Base-by-base conservation (phyloP, 1,139 yeast genomes). In the Diutina scorzettiae region DNA sequence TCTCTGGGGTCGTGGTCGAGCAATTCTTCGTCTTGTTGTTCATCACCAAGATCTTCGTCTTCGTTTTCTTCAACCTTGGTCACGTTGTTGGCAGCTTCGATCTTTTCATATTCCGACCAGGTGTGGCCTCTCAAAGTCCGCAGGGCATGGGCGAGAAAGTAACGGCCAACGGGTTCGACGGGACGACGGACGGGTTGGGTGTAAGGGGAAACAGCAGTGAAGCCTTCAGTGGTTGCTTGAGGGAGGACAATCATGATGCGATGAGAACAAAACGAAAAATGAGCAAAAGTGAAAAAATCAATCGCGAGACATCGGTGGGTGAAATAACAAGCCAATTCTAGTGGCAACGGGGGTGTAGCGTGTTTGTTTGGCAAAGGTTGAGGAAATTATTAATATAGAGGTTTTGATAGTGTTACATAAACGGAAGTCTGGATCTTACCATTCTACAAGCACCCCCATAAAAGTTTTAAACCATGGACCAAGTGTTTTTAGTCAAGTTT, bases 71-170 rank as follows among this genome's bases (percentile, higher is more conserved):
- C 94, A 47, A 80, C 76, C 48, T 67, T 67, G 56, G 76, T 74
- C 56, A 85, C 95, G 63, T 85, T 85, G 66, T 78, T 81, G 61
- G 81, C 94, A 47, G 96, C 96, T 71, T 89, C 95, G 53, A 87
- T 70, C 62, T 83, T 81, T 68, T 91, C 98, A 58, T 77, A 91
- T 66, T 93, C 97, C 43, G 96, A 86, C 96, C 96, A 91, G 46
- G 97, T 86, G 68, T 95, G 96, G 63, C 96, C 96, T 66, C 96
- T 80, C 53, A 89, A 72, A 48, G 94, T 78, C 73, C 98, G 83
- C 53, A 95, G 81, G 47, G 98, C 98, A 58, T 93, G 98, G 45
- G 96, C 96, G 57, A 93, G 73, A 69, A 86, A 91, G 60, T 76
- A 83, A 51, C 93, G 93, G 44, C 99, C 99, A 52, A 89, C 96